Percentiles rank a stretch among this genome's conserved stretches.
phyloP scores from a whole-genome alignment of 352 stramenopile genomes.

The Phytophthora boehmeriae region DNA sequence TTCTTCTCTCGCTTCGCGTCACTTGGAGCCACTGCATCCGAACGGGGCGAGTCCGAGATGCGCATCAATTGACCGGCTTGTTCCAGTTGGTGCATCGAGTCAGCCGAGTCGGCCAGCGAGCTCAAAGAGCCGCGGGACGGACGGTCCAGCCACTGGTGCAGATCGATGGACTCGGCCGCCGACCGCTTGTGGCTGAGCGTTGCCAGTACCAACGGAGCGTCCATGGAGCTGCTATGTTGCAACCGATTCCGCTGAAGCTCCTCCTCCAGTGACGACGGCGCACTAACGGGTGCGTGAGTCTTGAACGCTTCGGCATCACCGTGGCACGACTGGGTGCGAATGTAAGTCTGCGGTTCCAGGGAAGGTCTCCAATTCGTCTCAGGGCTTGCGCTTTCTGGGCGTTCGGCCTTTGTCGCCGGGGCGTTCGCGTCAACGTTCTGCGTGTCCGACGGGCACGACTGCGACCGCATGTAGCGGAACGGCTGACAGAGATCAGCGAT shows the following conservation, averaged over 20 bases:
- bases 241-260: conserved; percentile 39
- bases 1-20: conserved; percentile 73
- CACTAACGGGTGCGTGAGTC: conserved; percentile 7
- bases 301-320: conserved; percentile 25
- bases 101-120: conserved; percentile 66
- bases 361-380: conserved; percentile 29
- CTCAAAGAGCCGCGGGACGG: conserved; percentile 37
- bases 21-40: conserved; percentile 10
- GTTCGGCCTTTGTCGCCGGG: conserved; percentile 7
- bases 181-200: conserved; percentile 32
- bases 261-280: conserved; percentile 5
- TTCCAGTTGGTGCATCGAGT: conserved; percentile 59
- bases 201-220: conserved; percentile 41
- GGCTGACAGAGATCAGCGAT: conserved; percentile 63
- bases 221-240: conserved; percentile 71
- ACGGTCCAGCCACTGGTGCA: conserved; percentile 50
- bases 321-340: conserved; percentile 32
- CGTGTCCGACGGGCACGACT: conserved; percentile 77
- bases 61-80: conserved; percentile 40
- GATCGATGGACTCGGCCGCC: conserved; percentile 37
- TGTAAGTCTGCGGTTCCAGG: conserved; percentile 25
- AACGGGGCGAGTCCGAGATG: conserved; percentile 35
- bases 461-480: conserved; percentile 65
- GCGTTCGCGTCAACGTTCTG: not conserved
- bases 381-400: not conserved